Conservation (phyloP, 2,329 filamentous ascomycete genomes). For the Aspergillus ochraceus region DNA sequence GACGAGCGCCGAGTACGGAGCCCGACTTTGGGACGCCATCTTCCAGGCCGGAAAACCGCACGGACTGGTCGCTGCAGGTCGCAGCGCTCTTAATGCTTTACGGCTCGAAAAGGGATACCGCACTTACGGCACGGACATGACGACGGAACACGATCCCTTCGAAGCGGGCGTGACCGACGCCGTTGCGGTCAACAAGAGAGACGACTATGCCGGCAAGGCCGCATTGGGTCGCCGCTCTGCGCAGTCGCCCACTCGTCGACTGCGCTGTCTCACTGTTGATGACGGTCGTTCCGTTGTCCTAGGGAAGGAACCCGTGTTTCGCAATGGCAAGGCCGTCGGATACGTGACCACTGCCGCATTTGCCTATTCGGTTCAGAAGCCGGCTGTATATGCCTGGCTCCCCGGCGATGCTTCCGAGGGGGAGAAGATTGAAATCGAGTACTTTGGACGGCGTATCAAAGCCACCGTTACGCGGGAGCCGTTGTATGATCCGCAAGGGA, state of each 20-base stretch:
- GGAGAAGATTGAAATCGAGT: constrained; percentile 58
- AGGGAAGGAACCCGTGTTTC: constrained; percentile 63
- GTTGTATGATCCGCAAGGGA: constrained; percentile 47
- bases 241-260: constrained; percentile 35
- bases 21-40: constrained; percentile 59
- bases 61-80: constrained; percentile 60
- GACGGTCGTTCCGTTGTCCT: constrained; percentile 59
- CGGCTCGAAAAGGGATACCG: constrained; percentile 62
- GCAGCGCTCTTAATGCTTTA: constrained; percentile 58
- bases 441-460: constrained; percentile 56
- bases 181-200: constrained; percentile 41
- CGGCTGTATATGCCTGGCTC: constrained; percentile 61
- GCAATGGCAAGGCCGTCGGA: constrained; percentile 48
- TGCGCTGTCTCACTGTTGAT: constrained; percentile 55
- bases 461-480: constrained; percentile 57
- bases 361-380: constrained; percentile 59
- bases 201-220: constrained; percentile 52
- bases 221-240: constrained; percentile 48
- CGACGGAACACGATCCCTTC: constrained; percentile 60
- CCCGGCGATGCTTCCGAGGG: constrained; percentile 51
- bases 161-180: constrained; percentile 58
- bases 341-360: constrained; percentile 64
- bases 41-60: constrained; percentile 56
- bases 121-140: constrained; percentile 60
- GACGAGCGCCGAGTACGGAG: constrained; percentile 59